Conservation (phyloP, 805 yeast genomes). For the Schwanniomyces occidentalis region DNA sequence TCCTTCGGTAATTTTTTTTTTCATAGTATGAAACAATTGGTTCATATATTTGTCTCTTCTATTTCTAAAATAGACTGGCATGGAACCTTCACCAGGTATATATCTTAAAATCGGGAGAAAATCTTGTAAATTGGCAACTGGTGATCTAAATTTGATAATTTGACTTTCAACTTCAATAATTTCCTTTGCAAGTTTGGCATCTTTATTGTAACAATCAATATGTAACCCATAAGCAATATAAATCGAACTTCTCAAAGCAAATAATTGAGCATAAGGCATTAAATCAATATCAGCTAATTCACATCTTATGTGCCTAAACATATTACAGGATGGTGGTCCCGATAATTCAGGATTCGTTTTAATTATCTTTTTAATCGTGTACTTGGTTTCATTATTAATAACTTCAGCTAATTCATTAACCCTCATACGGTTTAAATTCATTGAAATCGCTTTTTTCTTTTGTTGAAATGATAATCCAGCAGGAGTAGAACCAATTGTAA, state of each 20-base stretch:
- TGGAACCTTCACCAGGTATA: conserved; percentile 15
- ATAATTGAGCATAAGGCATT: conserved; percentile 46
- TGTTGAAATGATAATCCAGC: conserved; percentile 46
- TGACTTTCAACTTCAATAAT: conserved; percentile 56
- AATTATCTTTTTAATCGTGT: conserved; percentile 19
- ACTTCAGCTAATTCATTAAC: conserved; percentile 30
- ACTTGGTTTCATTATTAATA: conserved; percentile 39
- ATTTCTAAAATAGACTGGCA: conserved; percentile 25
- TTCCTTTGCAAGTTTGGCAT: conserved; percentile 44
- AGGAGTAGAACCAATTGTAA: conserved; percentile 68
- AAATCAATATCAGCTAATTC: conserved; percentile 36
- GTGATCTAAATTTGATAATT: conserved; percentile 59
- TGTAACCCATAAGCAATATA: conserved; percentile 52
- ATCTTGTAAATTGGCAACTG: conserved; percentile 55
- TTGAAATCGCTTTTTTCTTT: conserved; percentile 50
- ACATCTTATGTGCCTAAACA: conserved; percentile 9
- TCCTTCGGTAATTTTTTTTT: conserved; percentile 18
- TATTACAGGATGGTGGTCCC: conserved; percentile 20
- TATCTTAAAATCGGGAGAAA: conserved; percentile 48
- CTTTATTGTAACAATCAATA: conserved; percentile 42
- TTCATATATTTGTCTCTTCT: conserved; percentile 53
- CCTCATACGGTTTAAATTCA: conserved; percentile 39
- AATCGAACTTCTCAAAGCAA: conserved; percentile 52
- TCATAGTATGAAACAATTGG: conserved; percentile 21
- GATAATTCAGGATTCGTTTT: conserved; percentile 12